Conservation (phyloP, 148 eudicot species). For the Persicaria maculosa region DNA sequence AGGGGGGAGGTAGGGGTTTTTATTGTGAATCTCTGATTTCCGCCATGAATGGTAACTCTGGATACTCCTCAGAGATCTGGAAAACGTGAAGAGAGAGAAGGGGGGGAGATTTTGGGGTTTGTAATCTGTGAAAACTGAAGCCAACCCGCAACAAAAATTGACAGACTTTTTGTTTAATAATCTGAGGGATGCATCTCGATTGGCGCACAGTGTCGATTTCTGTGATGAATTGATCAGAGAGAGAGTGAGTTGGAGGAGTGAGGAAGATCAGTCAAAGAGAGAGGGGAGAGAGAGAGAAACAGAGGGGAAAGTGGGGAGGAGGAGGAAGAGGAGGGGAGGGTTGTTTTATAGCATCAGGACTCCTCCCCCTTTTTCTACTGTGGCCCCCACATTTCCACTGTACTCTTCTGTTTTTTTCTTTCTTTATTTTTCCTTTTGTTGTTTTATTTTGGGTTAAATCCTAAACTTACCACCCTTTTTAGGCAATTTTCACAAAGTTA, state of each 20-base stretch:
- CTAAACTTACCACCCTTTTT: too few relatives aligned
- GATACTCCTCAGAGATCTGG: background rate
- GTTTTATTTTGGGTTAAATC: background rate
- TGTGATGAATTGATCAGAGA: background rate
- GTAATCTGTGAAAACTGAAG: background rate
- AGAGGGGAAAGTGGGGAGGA: conserved; percentile 5
- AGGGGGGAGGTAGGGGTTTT: background rate
- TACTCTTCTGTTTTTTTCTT: background rate
- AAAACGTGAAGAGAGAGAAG: conserved; percentile 3
- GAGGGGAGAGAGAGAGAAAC: background rate
- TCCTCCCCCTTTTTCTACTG: conserved; percentile 6
- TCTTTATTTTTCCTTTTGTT: background rate
- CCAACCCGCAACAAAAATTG: background rate
- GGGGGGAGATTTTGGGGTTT: background rate
- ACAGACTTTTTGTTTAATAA: background rate
- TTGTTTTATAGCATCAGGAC: conserved; percentile 4
- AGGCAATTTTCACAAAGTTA: too few relatives aligned
- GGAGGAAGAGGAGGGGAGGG: background rate
- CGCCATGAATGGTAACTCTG: background rate
- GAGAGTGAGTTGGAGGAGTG: background rate
- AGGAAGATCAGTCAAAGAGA: conserved; percentile 1
- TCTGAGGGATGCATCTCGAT: conserved; percentile 7
- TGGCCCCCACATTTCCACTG: background rate
- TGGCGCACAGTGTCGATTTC: conserved; percentile 4
- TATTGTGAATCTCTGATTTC: background rate